Evolutionary conservation across 768 basidiomycete genomes (phyloP).

Genomic region (Kwoniella sp.): DNA sequence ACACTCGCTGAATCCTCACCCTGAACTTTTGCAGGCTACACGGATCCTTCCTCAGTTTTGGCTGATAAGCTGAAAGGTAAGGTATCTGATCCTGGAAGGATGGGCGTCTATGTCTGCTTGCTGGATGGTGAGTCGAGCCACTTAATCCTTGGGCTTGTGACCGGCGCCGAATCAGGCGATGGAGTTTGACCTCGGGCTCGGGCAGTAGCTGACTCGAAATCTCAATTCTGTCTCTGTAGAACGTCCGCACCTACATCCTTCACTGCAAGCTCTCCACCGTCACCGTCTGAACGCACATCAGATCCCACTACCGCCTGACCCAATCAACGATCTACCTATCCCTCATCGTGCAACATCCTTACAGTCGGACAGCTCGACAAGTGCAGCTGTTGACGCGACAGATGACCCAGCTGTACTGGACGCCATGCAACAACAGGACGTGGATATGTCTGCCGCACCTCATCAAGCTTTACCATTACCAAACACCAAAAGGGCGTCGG

Average conservation of each 20-base stretch:
- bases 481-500: too few species aligned
- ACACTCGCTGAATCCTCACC: too few species aligned
- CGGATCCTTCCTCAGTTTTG: too few species aligned
- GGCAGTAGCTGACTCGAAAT: too few species aligned
- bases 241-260: constrained; percentile 40
- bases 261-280: constrained; percentile 38
- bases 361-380: too few species aligned
- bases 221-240: too few species aligned
- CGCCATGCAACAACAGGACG: background rate
- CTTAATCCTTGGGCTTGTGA: too few species aligned
- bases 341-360: background rate
- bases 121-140: constrained; percentile 32
- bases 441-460: constrained; percentile 2
- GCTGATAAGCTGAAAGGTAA: constrained; percentile 19
- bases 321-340: constrained; percentile 26
- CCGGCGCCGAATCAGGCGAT: too few species aligned
- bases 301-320: constrained; percentile 34
- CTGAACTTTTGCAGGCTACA: too few species aligned
- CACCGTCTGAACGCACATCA: constrained; percentile 33
- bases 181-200: too few species aligned
- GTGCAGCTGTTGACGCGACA: too few species aligned
- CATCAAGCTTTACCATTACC: background rate
- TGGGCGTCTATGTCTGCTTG: constrained; percentile 44
- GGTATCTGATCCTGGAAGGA: constrained; percentile 42
- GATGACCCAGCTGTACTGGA: too few species aligned